These are phyloP conservation scores for Aspergillus mulundensis DNA, from an alignment of 495 filamentous ascomycete genomes.

Conservation along the genomic window DNA sequence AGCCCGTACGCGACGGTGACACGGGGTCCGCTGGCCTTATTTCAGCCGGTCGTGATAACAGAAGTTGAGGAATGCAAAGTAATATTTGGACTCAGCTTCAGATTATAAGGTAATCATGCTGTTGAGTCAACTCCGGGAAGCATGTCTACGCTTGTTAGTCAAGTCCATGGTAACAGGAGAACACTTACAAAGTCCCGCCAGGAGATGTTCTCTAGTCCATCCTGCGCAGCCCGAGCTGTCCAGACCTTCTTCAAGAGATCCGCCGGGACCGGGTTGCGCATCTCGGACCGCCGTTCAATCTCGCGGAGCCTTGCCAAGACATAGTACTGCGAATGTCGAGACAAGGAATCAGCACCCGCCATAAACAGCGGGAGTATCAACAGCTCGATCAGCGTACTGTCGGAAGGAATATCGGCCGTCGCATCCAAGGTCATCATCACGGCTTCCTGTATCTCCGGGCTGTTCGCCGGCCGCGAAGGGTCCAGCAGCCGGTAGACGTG, in stretches of 20 bases:
- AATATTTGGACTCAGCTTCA: conserved; percentile 1
- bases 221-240: conserved; percentile 27
- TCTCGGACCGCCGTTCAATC: conserved; percentile 28
- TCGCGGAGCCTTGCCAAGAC: conserved; percentile 26
- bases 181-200: conserved; percentile 38
- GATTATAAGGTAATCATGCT: conserved; percentile 24
- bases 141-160: conserved; percentile 15
- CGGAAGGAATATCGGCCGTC: conserved; percentile 26
- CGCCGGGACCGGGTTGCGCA: conserved; percentile 26
- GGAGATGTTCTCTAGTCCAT: conserved; percentile 25
- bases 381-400: conserved; percentile 28
- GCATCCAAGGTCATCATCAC: conserved; percentile 30
- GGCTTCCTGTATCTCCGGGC: conserved; percentile 27
- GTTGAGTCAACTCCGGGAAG: conserved; percentile 16
- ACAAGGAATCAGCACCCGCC: conserved; percentile 33
- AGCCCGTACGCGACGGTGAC: no score
- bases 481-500: conserved; percentile 32
- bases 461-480: conserved; percentile 21
- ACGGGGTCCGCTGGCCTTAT: no score
- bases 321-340: conserved; percentile 33
- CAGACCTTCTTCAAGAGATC: conserved; percentile 31
- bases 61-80: not conserved
- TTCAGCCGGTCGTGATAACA: not conserved
- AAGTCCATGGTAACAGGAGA: not conserved
- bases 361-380: conserved; percentile 36